Evolutionary conservation across 2,329 filamentous ascomycete species (phyloP).

Genomic region (Lizonia empirigonia): DNA sequence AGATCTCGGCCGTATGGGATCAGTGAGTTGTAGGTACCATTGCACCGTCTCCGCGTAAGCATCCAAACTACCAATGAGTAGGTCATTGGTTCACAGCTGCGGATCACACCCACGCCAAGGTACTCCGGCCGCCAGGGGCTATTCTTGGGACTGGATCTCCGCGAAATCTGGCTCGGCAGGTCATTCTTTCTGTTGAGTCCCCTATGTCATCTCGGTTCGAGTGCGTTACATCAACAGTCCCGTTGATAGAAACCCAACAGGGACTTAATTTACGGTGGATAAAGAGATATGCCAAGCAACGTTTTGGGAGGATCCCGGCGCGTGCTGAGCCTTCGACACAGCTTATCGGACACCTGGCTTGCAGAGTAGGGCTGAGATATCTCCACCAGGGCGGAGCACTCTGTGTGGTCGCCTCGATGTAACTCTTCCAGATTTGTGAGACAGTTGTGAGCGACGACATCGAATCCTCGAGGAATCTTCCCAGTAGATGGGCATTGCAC

Average conservation of each 20-base stretch:
- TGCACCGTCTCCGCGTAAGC: constrained; percentile 32
- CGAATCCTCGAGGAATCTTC: too few species aligned
- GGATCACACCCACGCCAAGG: not conserved
- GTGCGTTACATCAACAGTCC: not conserved
- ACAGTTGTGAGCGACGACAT: not conserved
- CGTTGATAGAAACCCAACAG: not conserved
- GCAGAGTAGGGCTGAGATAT: constrained; percentile 9
- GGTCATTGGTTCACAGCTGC: constrained; percentile 11
- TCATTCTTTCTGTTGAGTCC: not conserved
- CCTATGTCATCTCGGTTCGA: not conserved
- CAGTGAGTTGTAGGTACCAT: constrained; percentile 17
- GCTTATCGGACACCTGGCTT: constrained; percentile 5
- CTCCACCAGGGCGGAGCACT: not conserved
- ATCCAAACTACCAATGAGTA: constrained; percentile 16
- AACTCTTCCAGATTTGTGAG: not conserved
- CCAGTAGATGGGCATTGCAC: too few species aligned
- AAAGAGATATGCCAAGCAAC: not conserved
- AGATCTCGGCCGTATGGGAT: constrained; percentile 6
- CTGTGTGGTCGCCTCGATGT: constrained; percentile 1
- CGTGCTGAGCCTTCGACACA: constrained; percentile 10
- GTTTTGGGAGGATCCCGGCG: constrained; percentile 2
- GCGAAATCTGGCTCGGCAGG: not conserved
- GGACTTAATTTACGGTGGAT: not conserved
- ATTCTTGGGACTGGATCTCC: not conserved
- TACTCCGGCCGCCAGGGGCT: not conserved